Conservation (phyloP, 2,329 filamentous ascomycete species). For the Fusarium temperatum region DNA sequence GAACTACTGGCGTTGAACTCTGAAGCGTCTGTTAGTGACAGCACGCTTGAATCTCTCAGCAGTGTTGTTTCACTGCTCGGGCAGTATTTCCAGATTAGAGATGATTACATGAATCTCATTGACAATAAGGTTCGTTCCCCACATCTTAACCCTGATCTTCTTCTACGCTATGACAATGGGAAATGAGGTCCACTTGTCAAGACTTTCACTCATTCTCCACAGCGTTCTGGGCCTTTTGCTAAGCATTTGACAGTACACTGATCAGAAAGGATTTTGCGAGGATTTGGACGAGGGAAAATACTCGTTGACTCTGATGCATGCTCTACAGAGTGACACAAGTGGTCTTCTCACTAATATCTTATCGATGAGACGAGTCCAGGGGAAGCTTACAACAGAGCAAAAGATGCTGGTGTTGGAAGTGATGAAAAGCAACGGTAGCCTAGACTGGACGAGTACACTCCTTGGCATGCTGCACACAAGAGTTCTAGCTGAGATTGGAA, state of each 20-base stretch:
- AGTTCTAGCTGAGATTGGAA: not conserved
- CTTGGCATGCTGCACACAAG: not conserved
- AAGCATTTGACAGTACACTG: not conserved
- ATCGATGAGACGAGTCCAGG: not conserved
- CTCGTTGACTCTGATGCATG: not conserved
- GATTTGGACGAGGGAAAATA: conserved; percentile 7
- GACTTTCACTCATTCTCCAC: not conserved
- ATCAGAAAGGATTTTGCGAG: conserved; percentile 3
- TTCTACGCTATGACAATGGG: too few species aligned
- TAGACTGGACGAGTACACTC: not conserved
- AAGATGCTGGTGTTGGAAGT: not conserved
- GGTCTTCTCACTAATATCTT: not conserved
- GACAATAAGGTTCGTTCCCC: not conserved
- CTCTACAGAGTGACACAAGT: not conserved
- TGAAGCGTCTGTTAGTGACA: not conserved
- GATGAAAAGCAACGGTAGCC: not conserved
- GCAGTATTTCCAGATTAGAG: conserved; percentile 1
- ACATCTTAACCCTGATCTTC: fast-evolving
- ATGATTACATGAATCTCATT: conserved; percentile 7
- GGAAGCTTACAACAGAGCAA: not conserved
- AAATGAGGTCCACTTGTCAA: too few species aligned
- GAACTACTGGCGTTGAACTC: not conserved
- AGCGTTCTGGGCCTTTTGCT: not conserved
- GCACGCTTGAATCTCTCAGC: not conserved
- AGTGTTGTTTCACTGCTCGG: not conserved